A percentile compares a stretch with the other conserved stretches of the same genome.
phyloP scores from a whole-genome alignment of 2,329 filamentous ascomycete species.

The Cladosporium phlei region DNA sequence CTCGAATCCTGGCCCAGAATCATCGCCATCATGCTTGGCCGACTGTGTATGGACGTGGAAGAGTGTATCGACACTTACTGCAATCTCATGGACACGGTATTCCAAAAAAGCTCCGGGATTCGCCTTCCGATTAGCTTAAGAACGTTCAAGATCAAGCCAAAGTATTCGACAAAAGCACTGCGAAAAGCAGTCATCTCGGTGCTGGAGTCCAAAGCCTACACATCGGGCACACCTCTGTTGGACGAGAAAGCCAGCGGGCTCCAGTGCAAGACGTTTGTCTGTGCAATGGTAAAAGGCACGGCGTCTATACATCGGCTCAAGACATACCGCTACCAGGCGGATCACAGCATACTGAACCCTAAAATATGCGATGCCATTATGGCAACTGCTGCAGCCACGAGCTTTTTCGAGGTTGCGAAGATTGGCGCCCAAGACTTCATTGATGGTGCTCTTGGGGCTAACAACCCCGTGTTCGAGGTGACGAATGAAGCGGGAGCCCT shows the following conservation, averaged over 20 bases:
- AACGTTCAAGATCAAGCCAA: slow-evolving; percentile 44
- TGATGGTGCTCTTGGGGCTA: slow-evolving; percentile 48
- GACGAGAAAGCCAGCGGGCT: slow-evolving; percentile 6
- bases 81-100: slow-evolving; percentile 44
- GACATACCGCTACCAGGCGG: slow-evolving; percentile 36
- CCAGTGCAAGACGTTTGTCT: slow-evolving; percentile 28
- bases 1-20: slow-evolving; percentile 30
- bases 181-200: slow-evolving; percentile 37
- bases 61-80: slow-evolving; percentile 46
- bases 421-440: slow-evolving; percentile 42
- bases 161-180: slow-evolving; percentile 38
- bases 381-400: slow-evolving; percentile 50
- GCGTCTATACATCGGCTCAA: slow-evolving; percentile 37
- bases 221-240: slow-evolving; percentile 33
- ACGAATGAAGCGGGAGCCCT: slow-evolving; percentile 35
- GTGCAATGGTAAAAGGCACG: slow-evolving; percentile 41
- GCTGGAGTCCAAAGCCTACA: slow-evolving; percentile 40
- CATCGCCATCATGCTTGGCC: slow-evolving; percentile 47
- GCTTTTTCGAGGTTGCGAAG: slow-evolving; percentile 46
- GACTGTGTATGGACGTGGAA: slow-evolving; percentile 45
- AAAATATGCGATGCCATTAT: slow-evolving; percentile 48
- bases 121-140: slow-evolving; percentile 39
- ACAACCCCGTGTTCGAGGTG: slow-evolving; percentile 43
- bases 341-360: slow-evolving; percentile 39
- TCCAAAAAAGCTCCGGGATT: slow-evolving; percentile 41